Evolutionary conservation across 805 yeast species (phyloP).

Genomic region (Starmerella floris): DNA sequence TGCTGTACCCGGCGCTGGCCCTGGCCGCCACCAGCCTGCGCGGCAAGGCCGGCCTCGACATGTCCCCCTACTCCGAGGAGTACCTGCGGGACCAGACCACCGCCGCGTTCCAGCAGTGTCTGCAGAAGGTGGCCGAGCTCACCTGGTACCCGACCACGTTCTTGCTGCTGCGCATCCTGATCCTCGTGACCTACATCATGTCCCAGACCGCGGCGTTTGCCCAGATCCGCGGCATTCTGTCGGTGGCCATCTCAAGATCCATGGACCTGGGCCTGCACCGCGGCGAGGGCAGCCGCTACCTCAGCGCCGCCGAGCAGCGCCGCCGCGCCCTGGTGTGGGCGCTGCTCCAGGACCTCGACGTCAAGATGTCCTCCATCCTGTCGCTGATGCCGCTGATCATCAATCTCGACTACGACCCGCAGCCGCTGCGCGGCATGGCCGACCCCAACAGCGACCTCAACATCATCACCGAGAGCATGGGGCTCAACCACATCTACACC

Average conservation of each 20-base stretch:
- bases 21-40: constrained; percentile 1
- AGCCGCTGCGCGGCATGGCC: background rate
- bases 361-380: constrained; percentile 32
- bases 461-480: constrained; percentile 1
- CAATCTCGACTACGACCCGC: constrained; percentile 11
- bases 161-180: constrained; percentile 29
- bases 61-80: background rate
- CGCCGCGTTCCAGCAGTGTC: constrained; percentile 39
- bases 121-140: constrained; percentile 35
- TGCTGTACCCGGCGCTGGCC: constrained; percentile 8
- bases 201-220: constrained; percentile 14
- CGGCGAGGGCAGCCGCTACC: constrained; percentile 32
- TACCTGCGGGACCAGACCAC: constrained; percentile 29
- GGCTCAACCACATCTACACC: constrained; percentile 12
- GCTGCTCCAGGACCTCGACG: constrained; percentile 37
- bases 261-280: constrained; percentile 47
- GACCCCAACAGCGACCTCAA: constrained; percentile 1
- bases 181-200: constrained; percentile 27
- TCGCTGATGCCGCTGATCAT: constrained; percentile 39
- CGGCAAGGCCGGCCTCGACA: background rate
- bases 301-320: constrained; percentile 30
- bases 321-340: constrained; percentile 38
- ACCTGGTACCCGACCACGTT: constrained; percentile 10
- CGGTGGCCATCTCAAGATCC: constrained; percentile 41
- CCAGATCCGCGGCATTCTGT: constrained; percentile 28